Percentiles rank a stretch among this genome's conserved stretches.
Evolutionary conservation across 202 grass and related monocot species (phyloP).

Genomic region (Bolboschoenoplectus hybrid): DNA sequence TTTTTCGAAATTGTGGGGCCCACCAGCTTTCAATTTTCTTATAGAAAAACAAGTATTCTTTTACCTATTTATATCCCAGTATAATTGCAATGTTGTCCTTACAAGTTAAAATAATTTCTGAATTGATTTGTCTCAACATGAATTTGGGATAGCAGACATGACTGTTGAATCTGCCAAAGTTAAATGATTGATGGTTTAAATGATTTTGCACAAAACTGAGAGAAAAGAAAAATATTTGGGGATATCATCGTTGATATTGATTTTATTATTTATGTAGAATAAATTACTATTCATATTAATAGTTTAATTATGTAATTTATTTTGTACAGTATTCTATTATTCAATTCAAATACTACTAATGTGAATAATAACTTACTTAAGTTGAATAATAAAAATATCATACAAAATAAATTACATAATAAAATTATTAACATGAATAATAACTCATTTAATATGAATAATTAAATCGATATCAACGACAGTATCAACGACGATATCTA

Average conservation of each 20-base stretch:
- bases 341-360: no score
- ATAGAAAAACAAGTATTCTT: neutral
- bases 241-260: no score
- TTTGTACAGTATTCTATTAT: no score
- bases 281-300: no score
- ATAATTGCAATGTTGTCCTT: neutral
- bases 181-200: neutral
- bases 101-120: neutral
- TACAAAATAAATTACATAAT: no score
- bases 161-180: neutral
- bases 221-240: neutral
- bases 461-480: neutral
- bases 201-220: neutral
- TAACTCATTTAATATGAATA: neutral
- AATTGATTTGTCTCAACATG: neutral
- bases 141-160: neutral
- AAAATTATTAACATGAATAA: no score
- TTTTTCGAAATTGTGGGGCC: neutral
- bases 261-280: no score
- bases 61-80: neutral
- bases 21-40: constrained; percentile 24
- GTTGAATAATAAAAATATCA: no score
- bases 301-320: no score
- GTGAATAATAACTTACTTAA: no score
- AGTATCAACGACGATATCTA: no score